Base-by-base conservation (phyloP, 2,329 filamentous ascomycete species). In the Aspergillus sp. region DNA sequence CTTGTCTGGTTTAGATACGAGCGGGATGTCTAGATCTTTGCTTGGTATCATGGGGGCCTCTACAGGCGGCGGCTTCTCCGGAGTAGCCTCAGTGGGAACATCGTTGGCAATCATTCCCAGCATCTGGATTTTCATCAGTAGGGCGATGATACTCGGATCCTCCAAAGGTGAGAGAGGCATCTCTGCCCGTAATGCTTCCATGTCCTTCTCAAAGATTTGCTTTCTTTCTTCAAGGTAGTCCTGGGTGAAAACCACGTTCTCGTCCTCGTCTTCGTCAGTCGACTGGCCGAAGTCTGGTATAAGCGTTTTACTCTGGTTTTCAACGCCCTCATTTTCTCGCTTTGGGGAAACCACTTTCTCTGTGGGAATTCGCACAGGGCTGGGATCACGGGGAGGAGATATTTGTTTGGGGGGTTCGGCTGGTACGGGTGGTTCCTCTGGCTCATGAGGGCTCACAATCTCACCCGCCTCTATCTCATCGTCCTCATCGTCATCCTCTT, bases 141-240 rank as follows among this genome's bases (percentile, higher is more conserved):
- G 53, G 11, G 64, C 50, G 9, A 72, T 60, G 33, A 73, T 64
- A 6, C 52, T 55, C 1, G 65, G 62, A 48, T 75, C 69, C 44
- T 71, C 61, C 33, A 74, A 56, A 7, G 66, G 62, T 2, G 69
- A 54, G 5, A 58, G 62, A 19, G 72, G 72, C 43, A 72, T 59
- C 49, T 70, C 67, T 6, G 66, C 61, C 40, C 66, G 61, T 19
- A 74, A 59, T 4, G 60, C 50, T 39, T 66, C 56, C 61, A 74
- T 69, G 40, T 73, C 68, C 44, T 65, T 68, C 47, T 72, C 67
- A 37, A 72, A 73, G 7, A 65, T 64, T 33, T 59, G 60, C 48
- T 72, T 72, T 11, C 69, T 64, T 50, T 70, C 66, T 27, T 69
- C 67, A 33, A 72, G 61, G 47, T 74, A 72, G 36, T 73, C 71